phyloP scores from a whole-genome alignment of 306 rosid species.

The Arachis stenosperma region DNA sequence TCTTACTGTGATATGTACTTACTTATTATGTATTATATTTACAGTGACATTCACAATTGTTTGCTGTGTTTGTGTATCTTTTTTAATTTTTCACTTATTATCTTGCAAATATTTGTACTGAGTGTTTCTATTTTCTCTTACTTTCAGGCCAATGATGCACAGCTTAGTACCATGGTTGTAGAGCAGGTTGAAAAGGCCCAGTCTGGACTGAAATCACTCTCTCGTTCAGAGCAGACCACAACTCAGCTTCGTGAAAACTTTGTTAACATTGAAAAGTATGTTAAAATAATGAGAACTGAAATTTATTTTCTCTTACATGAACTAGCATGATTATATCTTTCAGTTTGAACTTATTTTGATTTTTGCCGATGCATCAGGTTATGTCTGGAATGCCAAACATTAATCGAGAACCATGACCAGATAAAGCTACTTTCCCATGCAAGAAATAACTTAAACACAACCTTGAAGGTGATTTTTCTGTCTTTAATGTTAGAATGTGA shows the following conservation, averaged over 20 bases:
- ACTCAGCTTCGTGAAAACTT: slow-evolving; percentile 85
- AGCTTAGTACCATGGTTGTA: slow-evolving; percentile 96
- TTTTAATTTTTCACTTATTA: not conserved
- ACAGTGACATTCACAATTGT: slow-evolving; percentile 5
- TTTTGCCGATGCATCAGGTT: slow-evolving; percentile 60
- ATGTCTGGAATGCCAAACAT: slow-evolving; percentile 91
- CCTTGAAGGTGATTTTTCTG: slow-evolving; percentile 73
- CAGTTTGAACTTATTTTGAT: slow-evolving; percentile 41
- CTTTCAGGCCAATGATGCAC: slow-evolving; percentile 97
- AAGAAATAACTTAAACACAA: slow-evolving; percentile 90
- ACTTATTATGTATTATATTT: slow-evolving; percentile 1
- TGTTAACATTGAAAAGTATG: slow-evolving; percentile 88
- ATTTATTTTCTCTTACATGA: slow-evolving; percentile 27
- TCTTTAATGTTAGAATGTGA: slow-evolving; percentile 31
- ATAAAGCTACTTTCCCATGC: slow-evolving; percentile 98
- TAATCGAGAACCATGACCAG: slow-evolving; percentile 97
- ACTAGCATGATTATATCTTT: slow-evolving; percentile 23
- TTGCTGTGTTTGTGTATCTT: slow-evolving; percentile 1
- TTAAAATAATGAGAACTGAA: slow-evolving; percentile 35
- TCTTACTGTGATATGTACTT: not conserved
- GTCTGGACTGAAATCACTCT: slow-evolving; percentile 82
- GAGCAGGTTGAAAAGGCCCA: slow-evolving; percentile 97
- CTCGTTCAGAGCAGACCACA: slow-evolving; percentile 69
- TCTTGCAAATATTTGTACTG: slow-evolving; percentile 23
- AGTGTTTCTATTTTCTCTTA: slow-evolving; percentile 38